phyloP scores from a whole-genome alignment of 306 rosid genomes.

The Vigna angularis region DNA sequence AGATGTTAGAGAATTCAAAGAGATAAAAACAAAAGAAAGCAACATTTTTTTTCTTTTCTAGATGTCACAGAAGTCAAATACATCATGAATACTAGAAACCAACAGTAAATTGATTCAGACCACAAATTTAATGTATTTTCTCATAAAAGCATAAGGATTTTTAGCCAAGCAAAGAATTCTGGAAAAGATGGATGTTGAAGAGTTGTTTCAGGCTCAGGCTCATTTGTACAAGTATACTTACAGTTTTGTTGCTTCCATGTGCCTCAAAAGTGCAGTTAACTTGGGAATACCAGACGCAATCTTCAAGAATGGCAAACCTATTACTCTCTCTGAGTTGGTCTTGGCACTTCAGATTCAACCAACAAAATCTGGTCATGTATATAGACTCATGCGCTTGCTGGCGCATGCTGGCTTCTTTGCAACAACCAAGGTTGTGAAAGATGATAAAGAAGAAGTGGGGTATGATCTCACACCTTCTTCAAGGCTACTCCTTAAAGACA shows the following conservation, averaged over 20 bases:
- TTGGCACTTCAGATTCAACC: constrained; percentile 49
- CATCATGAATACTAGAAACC: neutral
- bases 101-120: neutral
- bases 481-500: constrained; percentile 41
- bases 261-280: constrained; percentile 43
- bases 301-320: constrained; percentile 47
- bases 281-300: constrained; percentile 45
- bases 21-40: neutral
- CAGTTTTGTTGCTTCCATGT: constrained; percentile 39
- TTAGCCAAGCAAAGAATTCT: constrained; percentile 4
- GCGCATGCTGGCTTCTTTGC: constrained; percentile 51
- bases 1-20: neutral
- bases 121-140: neutral
- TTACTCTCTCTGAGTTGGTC: constrained; percentile 48
- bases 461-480: constrained; percentile 53
- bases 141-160: neutral
- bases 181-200: constrained; percentile 42
- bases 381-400: constrained; percentile 51
- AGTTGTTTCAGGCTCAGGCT: constrained; percentile 43
- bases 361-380: constrained; percentile 32
- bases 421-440: constrained; percentile 12
- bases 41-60: neutral
- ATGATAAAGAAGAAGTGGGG: constrained; percentile 27
- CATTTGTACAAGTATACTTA: constrained; percentile 31
- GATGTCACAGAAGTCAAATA: neutral